A percentile compares a stretch with the other conserved stretches of the same genome.
Evolutionary conservation across 1,284 basidiomycete genomes (phyloP).

Genomic region (Spongiforma sp.): DNA sequence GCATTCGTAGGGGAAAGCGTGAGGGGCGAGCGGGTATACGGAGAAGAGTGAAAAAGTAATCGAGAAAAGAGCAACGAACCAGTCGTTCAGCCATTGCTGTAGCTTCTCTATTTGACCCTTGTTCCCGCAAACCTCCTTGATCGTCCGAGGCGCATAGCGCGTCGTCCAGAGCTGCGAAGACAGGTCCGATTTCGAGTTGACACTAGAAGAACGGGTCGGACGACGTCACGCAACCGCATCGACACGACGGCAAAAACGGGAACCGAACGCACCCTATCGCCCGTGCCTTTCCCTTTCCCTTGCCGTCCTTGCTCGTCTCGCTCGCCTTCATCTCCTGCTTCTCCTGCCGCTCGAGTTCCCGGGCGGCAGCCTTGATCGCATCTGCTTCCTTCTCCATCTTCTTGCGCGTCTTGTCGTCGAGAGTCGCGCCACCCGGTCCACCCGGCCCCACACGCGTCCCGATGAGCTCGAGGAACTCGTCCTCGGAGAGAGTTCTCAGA

Average conservation of each 20-base stretch:
- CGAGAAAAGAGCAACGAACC: constrained; percentile 57
- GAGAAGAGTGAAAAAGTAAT: background rate
- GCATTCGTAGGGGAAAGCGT: constrained; percentile 3
- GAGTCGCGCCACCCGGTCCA: constrained; percentile 33
- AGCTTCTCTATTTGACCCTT: constrained; percentile 91
- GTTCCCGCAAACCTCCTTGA: constrained; percentile 97
- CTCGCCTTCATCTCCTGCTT: constrained; percentile 50
- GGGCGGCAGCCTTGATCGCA: constrained; percentile 74
- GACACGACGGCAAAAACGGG: background rate
- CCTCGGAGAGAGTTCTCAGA: constrained; percentile 83
- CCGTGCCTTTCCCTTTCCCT: constrained; percentile 11
- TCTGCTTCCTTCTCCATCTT: constrained; percentile 85
- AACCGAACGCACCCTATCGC: background rate
- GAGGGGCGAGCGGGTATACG: background rate
- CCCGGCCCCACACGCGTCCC: constrained; percentile 59
- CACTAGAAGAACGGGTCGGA: constrained; percentile 7
- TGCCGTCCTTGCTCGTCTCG: background rate
- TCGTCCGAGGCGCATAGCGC: constrained; percentile 87
- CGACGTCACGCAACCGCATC: no score
- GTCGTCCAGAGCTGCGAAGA: constrained; percentile 91
- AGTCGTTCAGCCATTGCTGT: constrained; percentile 85
- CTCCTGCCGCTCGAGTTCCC: constrained; percentile 77
- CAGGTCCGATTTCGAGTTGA: constrained; percentile 43
- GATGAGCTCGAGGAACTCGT: constrained; percentile 87
- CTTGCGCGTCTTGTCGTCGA: constrained; percentile 85